Evolutionary conservation across 73 alveolate genomes (phyloP), one percentile per base, ranked within the genome.

Genomic region (Durusdinium trenchii): DNA sequence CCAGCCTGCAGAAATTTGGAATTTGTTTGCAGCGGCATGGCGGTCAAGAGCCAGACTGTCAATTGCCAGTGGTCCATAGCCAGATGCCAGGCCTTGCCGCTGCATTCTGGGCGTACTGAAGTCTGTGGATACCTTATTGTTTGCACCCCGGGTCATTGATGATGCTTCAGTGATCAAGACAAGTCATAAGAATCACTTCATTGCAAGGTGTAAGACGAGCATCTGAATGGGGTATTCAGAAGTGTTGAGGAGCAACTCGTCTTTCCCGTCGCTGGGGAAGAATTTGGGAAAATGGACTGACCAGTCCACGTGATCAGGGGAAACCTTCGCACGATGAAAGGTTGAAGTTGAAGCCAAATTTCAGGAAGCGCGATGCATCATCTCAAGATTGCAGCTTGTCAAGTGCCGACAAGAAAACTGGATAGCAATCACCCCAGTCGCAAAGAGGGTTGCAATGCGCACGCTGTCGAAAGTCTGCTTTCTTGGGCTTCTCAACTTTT

Each of bases 231-330:
- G 97, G 57, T 90, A 61, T 76, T 90, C 97, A 3, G 83, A 47
- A 3, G 97, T 90, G 75, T 90, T 90, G 52, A 90, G 97, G 60
- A 61, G 97, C 75, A 90, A 54, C n/a, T 46, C 38, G 30, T 69
- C 76, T 36, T 1, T 42, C 4, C 76, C 51, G 35, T 48, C 50
- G 43, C 97, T 57, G 3, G 83, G 87, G 83, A 90, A 90, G 97
- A 90, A 90, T 40, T 32, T 64, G 16, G 97, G 97, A 76, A 90
- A 90, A 38, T 90, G 97, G 52, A 67, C 97, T 46, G 97, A 90
- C 97, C 97, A 90, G 76, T 90, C 97, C 45, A 90, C 97, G 36
- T 90, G 97, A 51, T 90, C 97, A 0, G 97, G 97, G 35, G 97
- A 90, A 28, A 76, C 97, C 97, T 90, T 54, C 35, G 95, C 18